phyloP scores from a whole-genome alignment of 345 rosid species.

The Brassica napus region DNA sequence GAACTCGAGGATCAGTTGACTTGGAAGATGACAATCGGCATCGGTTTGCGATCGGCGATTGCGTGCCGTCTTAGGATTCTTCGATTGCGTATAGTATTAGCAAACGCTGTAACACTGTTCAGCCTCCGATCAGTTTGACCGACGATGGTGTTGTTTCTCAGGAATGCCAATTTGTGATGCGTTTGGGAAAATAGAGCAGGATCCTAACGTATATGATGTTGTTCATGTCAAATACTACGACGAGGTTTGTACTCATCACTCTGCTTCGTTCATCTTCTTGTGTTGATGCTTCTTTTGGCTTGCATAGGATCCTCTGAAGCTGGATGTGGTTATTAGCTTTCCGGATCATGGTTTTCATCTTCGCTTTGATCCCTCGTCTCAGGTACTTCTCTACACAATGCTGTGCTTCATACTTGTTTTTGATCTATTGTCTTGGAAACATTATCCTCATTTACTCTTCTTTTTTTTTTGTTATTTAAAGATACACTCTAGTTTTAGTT shows the following conservation, averaged over 20 bases:
- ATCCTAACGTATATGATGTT: slow-evolving; percentile 91
- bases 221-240: slow-evolving; percentile 89
- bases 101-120: background rate
- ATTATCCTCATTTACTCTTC: background rate
- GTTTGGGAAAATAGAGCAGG: slow-evolving; percentile 86
- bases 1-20: slow-evolving; percentile 5
- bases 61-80: slow-evolving; percentile 28
- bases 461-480: background rate
- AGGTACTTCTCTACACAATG: slow-evolving; percentile 46
- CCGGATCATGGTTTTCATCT: slow-evolving; percentile 99
- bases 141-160: slow-evolving; percentile 35
- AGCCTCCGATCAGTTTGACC: slow-evolving; percentile 14
- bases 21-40: slow-evolving; percentile 11
- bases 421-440: background rate
- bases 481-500: slow-evolving; percentile 7
- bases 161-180: slow-evolving; percentile 98
- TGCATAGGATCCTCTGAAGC: slow-evolving; percentile 78
- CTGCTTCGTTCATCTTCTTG: background rate
- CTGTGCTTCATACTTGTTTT: background rate
- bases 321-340: slow-evolving; percentile 91
- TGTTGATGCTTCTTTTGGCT: slow-evolving; percentile 2
- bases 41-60: slow-evolving; percentile 36
- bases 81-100: background rate
- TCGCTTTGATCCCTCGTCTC: slow-evolving; percentile 98
- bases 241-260: slow-evolving; percentile 58